Evolutionary conservation across 768 basidiomycete genomes (phyloP).

Genomic region (Rickenella mellea): DNA sequence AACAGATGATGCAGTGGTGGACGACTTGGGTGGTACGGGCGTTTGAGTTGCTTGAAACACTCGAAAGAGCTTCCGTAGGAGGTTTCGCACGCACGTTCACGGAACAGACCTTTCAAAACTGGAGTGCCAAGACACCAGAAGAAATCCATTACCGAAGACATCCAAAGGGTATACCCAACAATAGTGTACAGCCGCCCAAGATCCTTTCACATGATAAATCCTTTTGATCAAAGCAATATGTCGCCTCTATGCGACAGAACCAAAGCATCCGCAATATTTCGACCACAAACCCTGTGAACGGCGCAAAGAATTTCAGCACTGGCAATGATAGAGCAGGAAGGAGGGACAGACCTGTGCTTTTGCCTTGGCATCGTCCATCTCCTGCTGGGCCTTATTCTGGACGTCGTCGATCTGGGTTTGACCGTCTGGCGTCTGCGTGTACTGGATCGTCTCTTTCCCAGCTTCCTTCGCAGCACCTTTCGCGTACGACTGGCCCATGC

Average conservation of each 20-base stretch:
- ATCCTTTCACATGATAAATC: constrained; percentile 5
- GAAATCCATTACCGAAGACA: too few relatives aligned
- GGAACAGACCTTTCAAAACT: too few relatives aligned
- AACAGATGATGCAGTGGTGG: too few relatives aligned
- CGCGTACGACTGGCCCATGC: neutral
- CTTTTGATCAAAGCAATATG: too few relatives aligned
- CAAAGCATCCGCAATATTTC: constrained; percentile 1
- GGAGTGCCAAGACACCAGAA: too few relatives aligned
- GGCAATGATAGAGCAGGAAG: neutral
- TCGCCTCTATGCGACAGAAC: constrained; percentile 1
- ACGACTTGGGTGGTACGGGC: too few relatives aligned
- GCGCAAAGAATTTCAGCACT: neutral
- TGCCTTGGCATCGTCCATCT: neutral
- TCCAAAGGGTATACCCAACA: too few relatives aligned
- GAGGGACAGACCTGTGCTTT: neutral
- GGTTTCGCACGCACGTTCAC: too few relatives aligned
- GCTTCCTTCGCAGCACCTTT: neutral
- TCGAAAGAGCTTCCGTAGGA: too few relatives aligned
- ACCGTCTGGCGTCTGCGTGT: neutral
- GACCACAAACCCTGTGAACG: neutral
- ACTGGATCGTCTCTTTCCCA: neutral
- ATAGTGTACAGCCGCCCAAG: too few relatives aligned
- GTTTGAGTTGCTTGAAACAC: too few relatives aligned
- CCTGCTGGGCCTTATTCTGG: neutral
- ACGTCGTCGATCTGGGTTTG: neutral